Conservation (phyloP, 2,329 filamentous ascomycete species). For the Scedosporium minutisporum region DNA sequence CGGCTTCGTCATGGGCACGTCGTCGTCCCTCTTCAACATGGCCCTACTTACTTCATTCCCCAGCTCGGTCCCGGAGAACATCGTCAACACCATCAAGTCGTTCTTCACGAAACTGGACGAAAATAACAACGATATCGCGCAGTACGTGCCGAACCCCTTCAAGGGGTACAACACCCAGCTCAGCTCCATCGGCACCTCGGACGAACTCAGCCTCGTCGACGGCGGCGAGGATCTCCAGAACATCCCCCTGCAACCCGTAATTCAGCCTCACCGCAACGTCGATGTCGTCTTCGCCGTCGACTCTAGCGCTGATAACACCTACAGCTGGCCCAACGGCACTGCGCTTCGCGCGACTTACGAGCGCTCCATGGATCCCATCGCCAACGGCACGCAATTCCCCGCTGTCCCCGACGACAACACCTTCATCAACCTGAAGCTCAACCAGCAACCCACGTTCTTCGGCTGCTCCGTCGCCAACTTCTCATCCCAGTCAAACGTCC, state of each 20-base stretch:
- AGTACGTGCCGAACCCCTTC: constrained; percentile 54
- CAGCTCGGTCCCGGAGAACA: constrained; percentile 24
- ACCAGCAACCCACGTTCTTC: constrained; percentile 52
- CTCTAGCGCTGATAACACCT: constrained; percentile 50
- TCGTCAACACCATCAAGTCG: constrained; percentile 33
- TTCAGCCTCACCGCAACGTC: constrained; percentile 37
- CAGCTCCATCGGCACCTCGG: constrained; percentile 30
- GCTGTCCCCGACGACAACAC: constrained; percentile 43
- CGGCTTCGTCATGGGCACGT: constrained; percentile 75
- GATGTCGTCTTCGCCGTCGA: constrained; percentile 58
- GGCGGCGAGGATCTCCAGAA: constrained; percentile 75
- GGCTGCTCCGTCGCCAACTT: constrained; percentile 50
- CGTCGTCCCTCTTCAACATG: constrained; percentile 71
- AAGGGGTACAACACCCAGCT: constrained; percentile 39
- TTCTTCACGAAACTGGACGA: constrained; percentile 48
- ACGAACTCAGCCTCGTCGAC: constrained; percentile 63
- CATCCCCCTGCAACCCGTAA: constrained; percentile 61
- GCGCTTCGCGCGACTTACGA: constrained; percentile 49
- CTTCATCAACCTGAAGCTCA: constrained; percentile 49
- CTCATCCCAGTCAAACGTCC: constrained; percentile 35
- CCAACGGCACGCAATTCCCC: constrained; percentile 48
- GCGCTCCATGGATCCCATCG: constrained; percentile 36
- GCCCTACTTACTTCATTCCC: constrained; percentile 53
- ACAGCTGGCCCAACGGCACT: constrained; percentile 51
- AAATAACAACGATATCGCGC: constrained; percentile 64